These are phyloP conservation scores for Gastrolobium villosum DNA, from an alignment of 306 rosid genomes.

Conservation along the genomic window DNA sequence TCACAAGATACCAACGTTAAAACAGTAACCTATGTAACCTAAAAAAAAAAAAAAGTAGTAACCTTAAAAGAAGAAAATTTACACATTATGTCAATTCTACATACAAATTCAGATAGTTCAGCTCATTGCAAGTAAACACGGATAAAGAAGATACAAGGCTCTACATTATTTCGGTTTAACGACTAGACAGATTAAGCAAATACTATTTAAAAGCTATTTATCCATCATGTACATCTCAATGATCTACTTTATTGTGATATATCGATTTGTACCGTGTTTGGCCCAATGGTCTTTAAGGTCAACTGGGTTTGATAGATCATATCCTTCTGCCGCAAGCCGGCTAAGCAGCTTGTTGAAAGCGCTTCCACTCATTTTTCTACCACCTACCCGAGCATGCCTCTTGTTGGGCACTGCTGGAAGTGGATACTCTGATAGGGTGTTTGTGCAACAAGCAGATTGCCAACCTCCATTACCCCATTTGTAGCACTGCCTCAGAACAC, in stretches of 20 bases:
- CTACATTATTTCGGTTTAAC: constrained; percentile 28
- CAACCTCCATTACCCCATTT: constrained; percentile 99
- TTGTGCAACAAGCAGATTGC: constrained; percentile 99
- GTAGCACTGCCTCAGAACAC: constrained; percentile 88
- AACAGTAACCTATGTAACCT: too few species aligned
- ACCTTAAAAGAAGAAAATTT: background rate
- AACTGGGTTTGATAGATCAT: constrained; percentile 89
- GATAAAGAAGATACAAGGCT: constrained; percentile 4
- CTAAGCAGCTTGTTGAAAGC: constrained; percentile 95
- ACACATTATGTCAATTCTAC: constrained; percentile 28
- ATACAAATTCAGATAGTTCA: constrained; percentile 15
- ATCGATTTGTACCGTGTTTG: constrained; percentile 98
- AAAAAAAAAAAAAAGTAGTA: too few species aligned
- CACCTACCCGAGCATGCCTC: constrained; percentile 93
- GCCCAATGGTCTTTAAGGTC: constrained; percentile 99
- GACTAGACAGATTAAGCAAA: background rate
- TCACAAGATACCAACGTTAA: background rate
- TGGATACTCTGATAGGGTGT: constrained; percentile 92
- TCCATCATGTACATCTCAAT: background rate
- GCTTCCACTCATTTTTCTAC: constrained; percentile 98
- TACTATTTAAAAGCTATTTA: constrained; percentile 17
- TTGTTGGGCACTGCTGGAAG: constrained; percentile 97
- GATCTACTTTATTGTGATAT: constrained; percentile 90
- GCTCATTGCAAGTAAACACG: background rate
- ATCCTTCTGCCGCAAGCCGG: constrained; percentile 94